Evolutionary conservation across 305 asterid genomes (phyloP), one percentile per base, ranked within the genome.

Genomic region (Withania somnifera): DNA sequence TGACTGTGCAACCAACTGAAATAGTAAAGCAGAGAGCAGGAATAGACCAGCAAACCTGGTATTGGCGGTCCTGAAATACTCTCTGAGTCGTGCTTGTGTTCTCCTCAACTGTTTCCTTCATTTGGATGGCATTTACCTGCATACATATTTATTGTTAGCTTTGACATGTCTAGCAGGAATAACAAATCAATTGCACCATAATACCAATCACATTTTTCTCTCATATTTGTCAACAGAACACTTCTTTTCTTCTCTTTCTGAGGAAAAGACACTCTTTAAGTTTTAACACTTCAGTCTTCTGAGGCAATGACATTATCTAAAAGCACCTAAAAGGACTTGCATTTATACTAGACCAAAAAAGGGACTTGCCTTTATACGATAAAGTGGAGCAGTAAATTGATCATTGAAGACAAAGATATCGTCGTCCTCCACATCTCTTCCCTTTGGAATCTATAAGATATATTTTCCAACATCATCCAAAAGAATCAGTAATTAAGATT

Each of bases 61-160:
- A 97, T 82, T 97, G 99, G 42, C 99, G 97, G 84, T 66, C 75
- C 85, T 94, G 99, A 91, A 96, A 94, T 63, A 96, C 98, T 87
- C 98, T 91, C 77, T 94, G 98, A 7, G 98, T 97, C 26, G 99
- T 94, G 93, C 97, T 97, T 9, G 96, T 88, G 78, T 97, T 94
- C 90, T 94, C 99, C 88, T 97, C 99, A 3, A 92, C 95, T 45
- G 99, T 97, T 90, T 97, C 99, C 89, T 97, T 95, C 97, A 95
- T 90, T 88, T 97, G 98, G 78, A 97, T 97, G 51, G 89, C 98
- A 90, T 96, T 96, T 80, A 95, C 98, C 99, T 95, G 93, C 4
- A 67, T 19, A 32, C 50, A 22, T 81, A 38, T 24, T 26, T 30
- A 67, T 30, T 60, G 56, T 67, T 63, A 82, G 69, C 81, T 66